Evolutionary conservation across 768 basidiomycete species (phyloP), one percentile per base, ranked within the genome.

Genomic region (Lentinula lateritia): DNA sequence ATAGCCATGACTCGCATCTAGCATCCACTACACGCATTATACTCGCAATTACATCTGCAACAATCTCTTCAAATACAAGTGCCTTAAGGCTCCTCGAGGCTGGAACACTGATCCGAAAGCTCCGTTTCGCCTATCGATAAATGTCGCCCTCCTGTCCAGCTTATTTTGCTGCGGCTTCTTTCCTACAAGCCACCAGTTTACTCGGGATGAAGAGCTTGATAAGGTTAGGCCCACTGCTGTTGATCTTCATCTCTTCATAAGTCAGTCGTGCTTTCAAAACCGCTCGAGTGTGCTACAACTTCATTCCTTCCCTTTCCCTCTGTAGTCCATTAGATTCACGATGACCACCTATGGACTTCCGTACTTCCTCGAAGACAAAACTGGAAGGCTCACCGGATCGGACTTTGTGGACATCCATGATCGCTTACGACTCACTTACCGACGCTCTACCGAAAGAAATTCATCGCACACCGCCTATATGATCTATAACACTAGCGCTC

Each of bases 361-460:
- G 42, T 82, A 75, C 71, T 80, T 88, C 66, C 82, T 90, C 61
- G 84, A 87, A 68, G 88, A 89, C 73, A 81, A 74, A 60, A 81
- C 80, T 6, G 87, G 86, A 4, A 71, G 67, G 39, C 71, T 85
- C 41, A 73, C 74, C 12, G 83, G 80, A 39, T 81, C 85, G 3
- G 80, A 85, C 18, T 90, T 85, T 67, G 68, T 79, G 53, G 89
- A 90, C 71, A 75, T 88, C 64, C 76, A 89, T 70, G 83, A 83
- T 52, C 85, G 88, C 18, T 76, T 87, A 68, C 74, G 74, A 35
- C 73, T 87, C 63, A 70, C 68, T 55, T 73, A 85, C 60, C 77
- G 80, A 39, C 80, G 83, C 63, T 58, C 58, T n/a, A 84, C 80
- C 8, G 73, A 76, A 0, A 73, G 74, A 43, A 77, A 78, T 57